A percentile compares a stretch with the other conserved stretches of the same genome.
These are phyloP conservation scores for Zygoascus tannicola DNA, from an alignment of 805 yeast genomes.

Conservation along the genomic window DNA sequence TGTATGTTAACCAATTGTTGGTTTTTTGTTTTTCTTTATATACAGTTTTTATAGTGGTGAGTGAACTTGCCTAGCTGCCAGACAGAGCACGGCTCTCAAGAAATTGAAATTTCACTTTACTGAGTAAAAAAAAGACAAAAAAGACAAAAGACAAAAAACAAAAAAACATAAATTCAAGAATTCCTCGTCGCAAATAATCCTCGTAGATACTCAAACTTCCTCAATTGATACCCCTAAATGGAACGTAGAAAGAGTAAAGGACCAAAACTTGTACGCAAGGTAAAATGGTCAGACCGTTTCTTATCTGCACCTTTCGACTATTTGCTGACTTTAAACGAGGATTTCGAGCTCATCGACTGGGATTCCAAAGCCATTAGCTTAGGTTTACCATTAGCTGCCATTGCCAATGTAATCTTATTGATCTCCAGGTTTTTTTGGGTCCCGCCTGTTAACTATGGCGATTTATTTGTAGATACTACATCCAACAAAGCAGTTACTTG, in stretches of 20 bases:
- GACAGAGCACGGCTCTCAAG: too few relatives aligned
- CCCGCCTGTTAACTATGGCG: slow-evolving; percentile 3
- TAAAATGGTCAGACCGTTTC: not conserved
- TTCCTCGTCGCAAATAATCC: too few relatives aligned
- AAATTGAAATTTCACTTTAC: too few relatives aligned
- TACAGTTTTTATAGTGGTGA: too few relatives aligned
- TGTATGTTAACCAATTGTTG: too few relatives aligned
- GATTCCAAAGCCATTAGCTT: slow-evolving; percentile 16
- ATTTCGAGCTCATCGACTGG: slow-evolving; percentile 24
- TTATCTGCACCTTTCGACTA: slow-evolving; percentile 21
- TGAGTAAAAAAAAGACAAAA: too few relatives aligned
- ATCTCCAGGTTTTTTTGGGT: slow-evolving; percentile 9
- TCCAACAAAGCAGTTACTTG: not conserved
- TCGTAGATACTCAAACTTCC: too few relatives aligned
- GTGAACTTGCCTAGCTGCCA: too few relatives aligned
- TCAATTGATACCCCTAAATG: too few relatives aligned
- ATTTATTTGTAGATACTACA: slow-evolving; percentile 7
- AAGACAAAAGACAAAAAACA: too few relatives aligned
- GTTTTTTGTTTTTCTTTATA: too few relatives aligned
- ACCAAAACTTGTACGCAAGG: not conserved
- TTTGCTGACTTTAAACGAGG: slow-evolving; percentile 21
- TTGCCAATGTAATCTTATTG: slow-evolving; percentile 16
- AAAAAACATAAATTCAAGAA: too few relatives aligned
- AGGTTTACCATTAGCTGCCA: slow-evolving; percentile 18
- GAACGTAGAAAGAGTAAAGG: not conserved